Evolutionary conservation across 148 eudicot species (phyloP).

Genomic region (Vaccinium darrowii): DNA sequence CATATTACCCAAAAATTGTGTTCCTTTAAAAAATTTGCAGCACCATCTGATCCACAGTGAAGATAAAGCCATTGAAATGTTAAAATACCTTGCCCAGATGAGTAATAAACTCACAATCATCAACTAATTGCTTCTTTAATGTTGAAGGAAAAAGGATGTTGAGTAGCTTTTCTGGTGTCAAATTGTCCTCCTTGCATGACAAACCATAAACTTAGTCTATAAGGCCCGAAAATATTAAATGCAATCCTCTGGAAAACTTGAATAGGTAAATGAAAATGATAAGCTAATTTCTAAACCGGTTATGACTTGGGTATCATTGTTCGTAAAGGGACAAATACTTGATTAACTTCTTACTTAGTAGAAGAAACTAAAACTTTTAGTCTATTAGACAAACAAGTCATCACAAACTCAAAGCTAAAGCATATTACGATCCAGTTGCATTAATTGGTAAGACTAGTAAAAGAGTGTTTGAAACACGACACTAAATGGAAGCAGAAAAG

Average conservation of each 20-base stretch:
- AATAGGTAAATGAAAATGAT: background rate
- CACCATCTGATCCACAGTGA: background rate
- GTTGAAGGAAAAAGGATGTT: slow-evolving; percentile 46
- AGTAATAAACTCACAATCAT: slow-evolving; percentile 49
- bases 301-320: background rate
- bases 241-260: background rate
- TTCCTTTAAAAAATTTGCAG: background rate
- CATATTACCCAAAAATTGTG: background rate
- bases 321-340: background rate
- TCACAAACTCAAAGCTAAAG: background rate
- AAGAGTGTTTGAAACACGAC: background rate
- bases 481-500: background rate
- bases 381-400: background rate
- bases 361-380: background rate
- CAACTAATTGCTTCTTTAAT: slow-evolving; percentile 56
- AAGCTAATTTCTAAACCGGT: background rate
- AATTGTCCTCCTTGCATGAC: slow-evolving; percentile 31
- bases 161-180: slow-evolving; percentile 35
- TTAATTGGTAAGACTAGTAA: background rate
- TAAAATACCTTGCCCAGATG: slow-evolving; percentile 55
- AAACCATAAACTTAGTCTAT: background rate
- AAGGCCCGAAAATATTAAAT: background rate
- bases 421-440: background rate
- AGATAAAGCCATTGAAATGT: background rate
- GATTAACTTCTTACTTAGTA: background rate